Percentiles rank a stretch among this genome's conserved stretches.
Evolutionary conservation across 148 eudicot genomes (phyloP).

Genomic region (Bassia scoparia): DNA sequence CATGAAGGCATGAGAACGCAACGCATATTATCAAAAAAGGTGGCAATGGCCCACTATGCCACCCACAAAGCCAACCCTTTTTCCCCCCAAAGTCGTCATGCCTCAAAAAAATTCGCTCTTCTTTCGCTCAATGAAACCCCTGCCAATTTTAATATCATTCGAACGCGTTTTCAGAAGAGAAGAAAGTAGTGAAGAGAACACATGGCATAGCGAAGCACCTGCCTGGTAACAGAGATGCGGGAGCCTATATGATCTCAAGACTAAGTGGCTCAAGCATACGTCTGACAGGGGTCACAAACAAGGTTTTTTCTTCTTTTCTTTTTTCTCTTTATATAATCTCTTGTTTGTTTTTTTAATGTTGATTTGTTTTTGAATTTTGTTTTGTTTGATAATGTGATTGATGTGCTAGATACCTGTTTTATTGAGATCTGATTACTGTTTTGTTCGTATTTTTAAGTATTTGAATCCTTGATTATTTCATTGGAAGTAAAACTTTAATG

Average conservation of each 20-base stretch:
- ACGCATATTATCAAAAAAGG: background rate
- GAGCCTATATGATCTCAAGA: constrained; percentile 38
- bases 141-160: background rate
- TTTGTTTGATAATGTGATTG: background rate
- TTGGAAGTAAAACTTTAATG: background rate
- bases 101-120: background rate
- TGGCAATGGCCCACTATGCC: background rate
- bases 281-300: constrained; percentile 34
- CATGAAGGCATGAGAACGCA: constrained; percentile 11
- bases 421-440: background rate
- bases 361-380: background rate
- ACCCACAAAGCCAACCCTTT: background rate
- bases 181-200: constrained; percentile 1
- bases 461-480: background rate
- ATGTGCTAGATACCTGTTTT: background rate
- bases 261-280: constrained; percentile 36
- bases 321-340: background rate
- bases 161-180: background rate
- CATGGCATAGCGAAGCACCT: constrained; percentile 35
- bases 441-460: background rate
- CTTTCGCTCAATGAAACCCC: background rate
- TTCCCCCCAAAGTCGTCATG: background rate
- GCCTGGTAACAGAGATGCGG: constrained; percentile 25
- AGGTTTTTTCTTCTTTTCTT: constrained; percentile 10
- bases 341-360: background rate